A percentile compares a stretch with the other conserved stretches of the same genome.
These are phyloP conservation scores for Euphorbia celastroides DNA, from an alignment of 441 rosid genomes.

Conservation along the genomic window DNA sequence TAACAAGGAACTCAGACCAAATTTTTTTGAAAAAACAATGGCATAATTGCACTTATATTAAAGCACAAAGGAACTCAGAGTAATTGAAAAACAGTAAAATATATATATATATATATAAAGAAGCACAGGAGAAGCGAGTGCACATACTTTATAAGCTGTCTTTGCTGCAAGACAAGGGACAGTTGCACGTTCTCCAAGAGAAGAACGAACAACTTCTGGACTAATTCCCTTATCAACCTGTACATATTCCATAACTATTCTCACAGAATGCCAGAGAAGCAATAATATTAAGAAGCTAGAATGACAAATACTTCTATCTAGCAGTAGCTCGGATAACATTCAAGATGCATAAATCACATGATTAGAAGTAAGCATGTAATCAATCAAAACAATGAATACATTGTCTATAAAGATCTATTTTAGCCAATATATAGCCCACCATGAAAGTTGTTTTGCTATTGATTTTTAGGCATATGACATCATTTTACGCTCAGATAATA, in stretches of 20 bases:
- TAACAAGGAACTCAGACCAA: neutral
- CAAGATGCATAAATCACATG: neutral
- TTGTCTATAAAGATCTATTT: neutral
- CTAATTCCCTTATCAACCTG: conserved; percentile 83
- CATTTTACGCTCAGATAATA: neutral
- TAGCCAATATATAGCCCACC: neutral
- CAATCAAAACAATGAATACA: neutral
- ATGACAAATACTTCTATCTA: neutral
- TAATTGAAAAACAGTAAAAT: neutral
- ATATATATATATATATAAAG: too few relatives aligned
- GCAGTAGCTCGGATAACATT: neutral
- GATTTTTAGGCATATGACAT: neutral
- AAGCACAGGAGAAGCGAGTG: conserved; percentile 9
- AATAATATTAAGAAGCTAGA: neutral
- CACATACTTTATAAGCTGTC: conserved; percentile 68
- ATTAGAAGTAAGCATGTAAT: neutral
- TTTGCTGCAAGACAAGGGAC: conserved; percentile 84
- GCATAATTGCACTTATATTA: too few relatives aligned
- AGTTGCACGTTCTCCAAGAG: conserved; percentile 74
- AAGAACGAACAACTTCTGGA: conserved; percentile 88
- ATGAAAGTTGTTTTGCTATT: too few relatives aligned
- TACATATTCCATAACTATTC: conserved; percentile 16
- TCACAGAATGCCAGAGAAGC: neutral
- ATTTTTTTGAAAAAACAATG: too few relatives aligned
- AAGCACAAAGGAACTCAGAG: neutral